Evolutionary conservation across 208 protist genomes (phyloP), one percentile per base, ranked within the genome.

Genomic region (Jaenimonas drosophilae): DNA sequence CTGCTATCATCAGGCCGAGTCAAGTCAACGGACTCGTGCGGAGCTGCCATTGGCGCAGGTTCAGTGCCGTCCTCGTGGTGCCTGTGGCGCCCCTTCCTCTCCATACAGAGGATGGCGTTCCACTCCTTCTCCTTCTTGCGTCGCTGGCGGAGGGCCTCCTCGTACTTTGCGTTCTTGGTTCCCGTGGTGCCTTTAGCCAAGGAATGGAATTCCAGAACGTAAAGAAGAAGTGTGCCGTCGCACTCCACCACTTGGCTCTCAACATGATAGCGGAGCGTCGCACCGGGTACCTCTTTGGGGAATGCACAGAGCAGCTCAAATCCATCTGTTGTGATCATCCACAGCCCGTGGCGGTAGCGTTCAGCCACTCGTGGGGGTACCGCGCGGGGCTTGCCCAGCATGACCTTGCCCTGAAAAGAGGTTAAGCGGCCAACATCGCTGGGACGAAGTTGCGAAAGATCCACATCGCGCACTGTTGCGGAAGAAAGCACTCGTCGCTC

Each of bases 201-300:
- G n/a, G 73, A 77, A 27, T 67, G 63, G 47, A 69, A 82, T n/a
- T 65, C 59, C 4, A 89, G 34, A 11, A 80, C 78, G 65, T 88
- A 89, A 3, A 94, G 70, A 32, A 81, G 49, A 3, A 64, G 59
- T 14, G 47, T 50, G 6, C 44, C 20, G 17, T 48, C 61, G 23
- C 47, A 59, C 20, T 54, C 59, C 47, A 91, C 67, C 36, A 94
- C 72, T 54, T 94, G 81, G 5, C 78, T 75, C 49, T 90, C 81
- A 2, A 94, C 48, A 54, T 74, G 64, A 60, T 94, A 89, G 26
- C 67, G 71, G 47, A 94, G 71, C n/a, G 75, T 85, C 6, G 56
- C 59, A 25, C 56, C 70, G 11, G 81, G 77, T 1, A 62, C 45
- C 20, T 38, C 57, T 2, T 51, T 37, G 6, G 67, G 53, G 54